Evolutionary conservation across 23 red algal genomes (phyloP).

Genomic region (Gracilaria gracilis): DNA sequence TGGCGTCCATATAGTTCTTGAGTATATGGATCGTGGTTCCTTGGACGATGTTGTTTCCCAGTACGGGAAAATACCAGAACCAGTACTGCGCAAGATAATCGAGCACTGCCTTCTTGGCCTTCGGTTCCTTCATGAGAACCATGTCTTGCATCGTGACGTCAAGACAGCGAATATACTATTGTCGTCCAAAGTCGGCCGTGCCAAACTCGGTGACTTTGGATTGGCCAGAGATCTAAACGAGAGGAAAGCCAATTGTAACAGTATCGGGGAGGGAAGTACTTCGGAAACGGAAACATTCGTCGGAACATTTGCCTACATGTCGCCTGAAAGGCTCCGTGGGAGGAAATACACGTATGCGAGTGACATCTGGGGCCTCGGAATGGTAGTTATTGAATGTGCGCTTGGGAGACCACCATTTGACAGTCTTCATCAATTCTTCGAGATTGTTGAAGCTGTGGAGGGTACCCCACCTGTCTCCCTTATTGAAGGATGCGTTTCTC

Average conservation of each 20-base stretch:
- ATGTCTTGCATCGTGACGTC: conserved; percentile 84
- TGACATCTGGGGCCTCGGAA: conserved; percentile 85
- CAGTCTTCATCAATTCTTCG: conserved; percentile 78
- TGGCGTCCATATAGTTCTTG: conserved; percentile 71
- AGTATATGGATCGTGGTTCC: conserved; percentile 88
- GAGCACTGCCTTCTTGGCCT: conserved; percentile 82
- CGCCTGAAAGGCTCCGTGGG: conserved; percentile 79
- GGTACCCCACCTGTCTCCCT: conserved; percentile 15
- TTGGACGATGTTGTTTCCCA: conserved; percentile 65
- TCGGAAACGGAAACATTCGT: conserved; percentile 84
- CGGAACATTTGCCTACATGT: conserved; percentile 84
- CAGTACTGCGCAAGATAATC: conserved; percentile 70
- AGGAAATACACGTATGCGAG: conserved; percentile 78
- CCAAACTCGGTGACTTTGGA: conserved; percentile 89
- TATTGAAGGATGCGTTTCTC: conserved; percentile 44
- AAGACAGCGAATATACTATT: conserved; percentile 89
- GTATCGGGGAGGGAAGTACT: conserved; percentile 34
- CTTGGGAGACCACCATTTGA: conserved; percentile 78
- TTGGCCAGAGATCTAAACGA: conserved; percentile 72
- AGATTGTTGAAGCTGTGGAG: conserved; percentile 61
- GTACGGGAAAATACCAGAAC: conserved; percentile 71
- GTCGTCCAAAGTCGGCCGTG: conserved; percentile 40
- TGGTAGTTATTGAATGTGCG: conserved; percentile 69
- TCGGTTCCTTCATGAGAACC: conserved; percentile 72
- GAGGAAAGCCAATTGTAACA: conserved; percentile 34